Percentiles rank a stretch among this genome's conserved stretches.
Conservation (phyloP, 192 early-diverging fungal genomes). For the Linnemannia zychae region DNA sequence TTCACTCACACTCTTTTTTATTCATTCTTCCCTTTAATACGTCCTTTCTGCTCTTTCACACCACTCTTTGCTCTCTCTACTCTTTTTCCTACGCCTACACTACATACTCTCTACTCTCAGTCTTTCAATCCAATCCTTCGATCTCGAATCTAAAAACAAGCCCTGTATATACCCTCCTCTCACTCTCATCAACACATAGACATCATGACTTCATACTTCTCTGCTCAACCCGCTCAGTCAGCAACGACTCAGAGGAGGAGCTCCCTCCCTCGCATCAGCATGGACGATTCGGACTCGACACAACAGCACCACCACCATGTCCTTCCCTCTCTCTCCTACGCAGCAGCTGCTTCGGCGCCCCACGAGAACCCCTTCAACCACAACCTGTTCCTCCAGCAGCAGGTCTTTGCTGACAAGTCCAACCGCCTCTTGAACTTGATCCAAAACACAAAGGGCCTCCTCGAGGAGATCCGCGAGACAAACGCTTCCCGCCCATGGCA, state of each 20-base stretch:
- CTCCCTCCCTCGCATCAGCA: constrained; percentile 44
- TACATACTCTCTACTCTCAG: background rate
- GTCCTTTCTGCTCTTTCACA: background rate
- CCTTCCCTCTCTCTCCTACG: constrained; percentile 51
- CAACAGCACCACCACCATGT: constrained; percentile 30
- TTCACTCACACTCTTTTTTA: background rate
- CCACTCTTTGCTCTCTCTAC: background rate
- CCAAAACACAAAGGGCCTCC: constrained; percentile 69
- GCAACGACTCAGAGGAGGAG: constrained; percentile 33
- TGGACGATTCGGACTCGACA: constrained; percentile 34
- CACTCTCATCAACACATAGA: background rate
- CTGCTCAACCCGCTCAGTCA: constrained; percentile 32
- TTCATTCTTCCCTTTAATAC: background rate
- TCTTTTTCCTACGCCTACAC: background rate
- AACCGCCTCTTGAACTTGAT: constrained; percentile 79
- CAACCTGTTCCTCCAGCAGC: constrained; percentile 66
- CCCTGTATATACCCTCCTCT: background rate
- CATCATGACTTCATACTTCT: constrained; percentile 55
- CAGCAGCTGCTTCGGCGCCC: constrained; percentile 26
- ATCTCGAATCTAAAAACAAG: background rate
- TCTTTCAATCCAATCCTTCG: background rate
- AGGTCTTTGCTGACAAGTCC: constrained; percentile 82
- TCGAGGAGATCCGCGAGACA: constrained; percentile 78
- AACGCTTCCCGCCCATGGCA: constrained; percentile 73
- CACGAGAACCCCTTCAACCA: constrained; percentile 49